Percentiles rank a stretch among this genome's conserved stretches.
Conservation (phyloP, 495 filamentous ascomycete species). For the Extremus antarcticus region DNA sequence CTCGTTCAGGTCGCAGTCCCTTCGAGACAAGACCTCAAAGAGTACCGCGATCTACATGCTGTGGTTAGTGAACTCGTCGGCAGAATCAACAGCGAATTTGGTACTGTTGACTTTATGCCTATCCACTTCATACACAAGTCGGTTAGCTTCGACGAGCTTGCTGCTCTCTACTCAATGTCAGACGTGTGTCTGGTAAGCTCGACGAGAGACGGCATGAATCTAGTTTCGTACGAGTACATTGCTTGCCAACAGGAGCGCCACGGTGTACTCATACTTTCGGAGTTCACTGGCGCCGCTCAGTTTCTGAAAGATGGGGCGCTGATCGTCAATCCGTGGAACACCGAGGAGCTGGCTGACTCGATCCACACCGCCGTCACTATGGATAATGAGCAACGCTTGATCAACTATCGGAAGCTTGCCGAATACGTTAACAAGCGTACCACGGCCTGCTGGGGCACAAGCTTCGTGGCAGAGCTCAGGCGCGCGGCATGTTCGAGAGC, state of each 20-base stretch:
- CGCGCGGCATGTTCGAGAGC: too few species aligned
- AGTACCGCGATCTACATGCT: conserved; percentile 79
- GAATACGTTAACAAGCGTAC: too few species aligned
- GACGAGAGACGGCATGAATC: conserved; percentile 87
- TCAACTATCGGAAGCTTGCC: too few species aligned
- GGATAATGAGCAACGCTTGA: too few species aligned
- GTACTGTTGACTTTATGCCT: conserved; percentile 73
- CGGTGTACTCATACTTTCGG: conserved; percentile 79
- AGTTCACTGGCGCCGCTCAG: conserved; percentile 79
- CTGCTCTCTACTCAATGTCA: conserved; percentile 74
- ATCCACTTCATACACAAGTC: conserved; percentile 89
- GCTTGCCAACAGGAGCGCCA: conserved; percentile 66
- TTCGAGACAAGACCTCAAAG: conserved; percentile 80
- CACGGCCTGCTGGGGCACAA: too few species aligned
- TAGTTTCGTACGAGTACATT: conserved; percentile 90
- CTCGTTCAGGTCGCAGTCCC: conserved; percentile 91
- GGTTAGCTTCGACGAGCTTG: conserved; percentile 71
- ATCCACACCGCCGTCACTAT: conserved; percentile 76
- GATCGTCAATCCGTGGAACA: conserved; percentile 88
- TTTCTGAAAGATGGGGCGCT: conserved; percentile 74
- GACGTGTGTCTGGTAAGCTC: conserved; percentile 82
- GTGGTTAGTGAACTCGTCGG: conserved; percentile 80
- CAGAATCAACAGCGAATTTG: conserved; percentile 82
- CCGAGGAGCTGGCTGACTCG: conserved; percentile 70
- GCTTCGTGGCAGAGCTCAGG: too few species aligned